Conservation (phyloP, 148 eudicot genomes). For the Bassia scoparia region DNA sequence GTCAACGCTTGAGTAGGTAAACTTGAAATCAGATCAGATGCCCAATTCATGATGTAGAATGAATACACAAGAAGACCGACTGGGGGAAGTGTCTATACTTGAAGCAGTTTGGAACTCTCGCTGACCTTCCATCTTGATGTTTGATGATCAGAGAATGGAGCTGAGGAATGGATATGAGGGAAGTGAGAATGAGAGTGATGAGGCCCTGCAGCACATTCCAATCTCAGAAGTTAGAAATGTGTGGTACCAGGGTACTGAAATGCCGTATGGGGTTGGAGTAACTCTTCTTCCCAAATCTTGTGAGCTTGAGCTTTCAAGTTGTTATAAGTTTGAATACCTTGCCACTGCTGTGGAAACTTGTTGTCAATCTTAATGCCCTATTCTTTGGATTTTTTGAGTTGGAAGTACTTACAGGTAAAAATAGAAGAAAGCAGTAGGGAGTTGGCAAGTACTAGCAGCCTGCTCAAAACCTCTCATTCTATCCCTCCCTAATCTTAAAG, state of each 20-base stretch:
- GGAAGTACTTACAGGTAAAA: neutral
- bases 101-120: conserved; percentile 9
- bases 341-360: neutral
- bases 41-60: neutral
- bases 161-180: neutral
- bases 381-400: neutral
- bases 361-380: neutral
- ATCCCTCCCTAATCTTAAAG: conserved; percentile 3
- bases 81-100: neutral
- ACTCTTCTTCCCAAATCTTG: neutral
- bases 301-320: neutral
- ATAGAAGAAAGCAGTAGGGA: neutral
- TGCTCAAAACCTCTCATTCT: neutral
- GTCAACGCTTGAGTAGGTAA: conserved; percentile 9
- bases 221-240: neutral
- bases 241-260: neutral
- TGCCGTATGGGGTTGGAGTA: conserved; percentile 13
- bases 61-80: neutral
- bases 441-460: too few species aligned
- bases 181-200: neutral
- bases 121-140: neutral
- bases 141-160: neutral
- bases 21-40: neutral
- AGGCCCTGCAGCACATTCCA: conserved; percentile 6
- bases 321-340: neutral